These are phyloP conservation scores for Mycena kentingensis DNA, from an alignment of 768 basidiomycete genomes.

Conservation along the genomic window DNA sequence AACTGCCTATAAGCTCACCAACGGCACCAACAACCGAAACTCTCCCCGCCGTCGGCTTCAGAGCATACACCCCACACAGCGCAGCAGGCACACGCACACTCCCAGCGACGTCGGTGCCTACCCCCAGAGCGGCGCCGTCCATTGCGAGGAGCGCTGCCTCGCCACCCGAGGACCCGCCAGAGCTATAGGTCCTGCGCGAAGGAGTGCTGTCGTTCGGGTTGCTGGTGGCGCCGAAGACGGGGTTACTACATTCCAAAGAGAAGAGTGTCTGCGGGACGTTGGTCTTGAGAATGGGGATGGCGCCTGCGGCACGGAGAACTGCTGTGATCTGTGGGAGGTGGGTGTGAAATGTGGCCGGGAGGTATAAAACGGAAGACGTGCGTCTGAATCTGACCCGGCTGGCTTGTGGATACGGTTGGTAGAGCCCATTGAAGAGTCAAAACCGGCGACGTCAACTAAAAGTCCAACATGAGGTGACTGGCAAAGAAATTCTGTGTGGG, in stretches of 20 bases:
- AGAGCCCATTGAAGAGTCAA: slow-evolving; percentile 55
- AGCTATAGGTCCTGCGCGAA: slow-evolving; percentile 34
- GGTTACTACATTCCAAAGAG: slow-evolving; percentile 59
- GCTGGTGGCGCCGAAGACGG: slow-evolving; percentile 54
- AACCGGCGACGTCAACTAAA: slow-evolving; percentile 48
- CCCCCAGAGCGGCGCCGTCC: slow-evolving; percentile 60
- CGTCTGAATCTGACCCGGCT: slow-evolving; percentile 44
- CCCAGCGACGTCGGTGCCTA: slow-evolving; percentile 73
- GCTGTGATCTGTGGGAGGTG: slow-evolving; percentile 34
- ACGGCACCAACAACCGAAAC: slow-evolving; percentile 48
- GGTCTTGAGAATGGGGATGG: slow-evolving; percentile 67
- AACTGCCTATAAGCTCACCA: slow-evolving; percentile 42
- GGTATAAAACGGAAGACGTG: slow-evolving; percentile 26
- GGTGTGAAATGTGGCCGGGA: neutral
- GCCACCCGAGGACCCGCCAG: slow-evolving; percentile 63
- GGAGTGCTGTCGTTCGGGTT: slow-evolving; percentile 50
- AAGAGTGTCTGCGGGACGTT: slow-evolving; percentile 71
- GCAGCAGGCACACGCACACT: slow-evolving; percentile 68
- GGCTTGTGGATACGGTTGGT: slow-evolving; percentile 52
- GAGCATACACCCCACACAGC: slow-evolving; percentile 62
- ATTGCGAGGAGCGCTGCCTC: slow-evolving; percentile 64
- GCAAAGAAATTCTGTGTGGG: neutral
- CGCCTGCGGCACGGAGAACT: slow-evolving; percentile 50
- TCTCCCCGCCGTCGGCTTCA: slow-evolving; percentile 53
- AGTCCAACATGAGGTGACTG: slow-evolving; percentile 1